phyloP scores from a whole-genome alignment of 768 basidiomycete species.

The Postia placenta region DNA sequence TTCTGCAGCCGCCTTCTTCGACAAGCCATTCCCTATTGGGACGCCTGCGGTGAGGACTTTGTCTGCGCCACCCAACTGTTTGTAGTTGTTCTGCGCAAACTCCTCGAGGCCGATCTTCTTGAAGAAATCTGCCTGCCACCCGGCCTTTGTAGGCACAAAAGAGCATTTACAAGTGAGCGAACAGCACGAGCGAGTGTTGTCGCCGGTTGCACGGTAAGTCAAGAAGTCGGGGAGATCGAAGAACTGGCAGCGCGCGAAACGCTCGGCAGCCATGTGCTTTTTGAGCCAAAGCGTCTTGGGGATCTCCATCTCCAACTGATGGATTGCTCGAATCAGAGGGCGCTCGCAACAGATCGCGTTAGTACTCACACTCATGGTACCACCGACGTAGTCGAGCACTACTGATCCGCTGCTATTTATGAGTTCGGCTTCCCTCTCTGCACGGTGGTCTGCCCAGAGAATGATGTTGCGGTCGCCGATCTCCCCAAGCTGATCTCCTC shows the following conservation, averaged over 20 bases:
- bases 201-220: conserved; percentile 83
- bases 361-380: conserved; percentile 89
- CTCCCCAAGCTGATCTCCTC: conserved; percentile 55
- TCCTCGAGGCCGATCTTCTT: conserved; percentile 72
- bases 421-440: conserved; percentile 82
- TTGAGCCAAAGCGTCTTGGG: conserved; percentile 98
- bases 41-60: conserved; percentile 75
- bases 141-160: conserved; percentile 71
- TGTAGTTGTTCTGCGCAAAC: conserved; percentile 62
- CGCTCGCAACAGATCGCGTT: no score
- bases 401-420: conserved; percentile 83
- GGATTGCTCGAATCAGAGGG: no score
- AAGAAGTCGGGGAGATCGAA: conserved; percentile 94
- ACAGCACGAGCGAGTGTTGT: conserved; percentile 75
- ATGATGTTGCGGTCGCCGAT: conserved; percentile 80
- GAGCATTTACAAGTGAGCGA: conserved; percentile 96
- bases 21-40: conserved; percentile 82
- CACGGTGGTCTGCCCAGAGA: conserved; percentile 96
- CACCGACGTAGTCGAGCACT: conserved; percentile 92
- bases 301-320: conserved; percentile 94
- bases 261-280: conserved; percentile 67
- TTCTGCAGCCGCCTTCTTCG: conserved; percentile 72
- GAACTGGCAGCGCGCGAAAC: conserved; percentile 75
- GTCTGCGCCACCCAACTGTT: conserved; percentile 65
- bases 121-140: conserved; percentile 92